A percentile compares a stretch with the other conserved stretches of the same genome.
Evolutionary conservation across 495 filamentous ascomycete genomes (phyloP).

Genomic region (Penicillium waksmanii): DNA sequence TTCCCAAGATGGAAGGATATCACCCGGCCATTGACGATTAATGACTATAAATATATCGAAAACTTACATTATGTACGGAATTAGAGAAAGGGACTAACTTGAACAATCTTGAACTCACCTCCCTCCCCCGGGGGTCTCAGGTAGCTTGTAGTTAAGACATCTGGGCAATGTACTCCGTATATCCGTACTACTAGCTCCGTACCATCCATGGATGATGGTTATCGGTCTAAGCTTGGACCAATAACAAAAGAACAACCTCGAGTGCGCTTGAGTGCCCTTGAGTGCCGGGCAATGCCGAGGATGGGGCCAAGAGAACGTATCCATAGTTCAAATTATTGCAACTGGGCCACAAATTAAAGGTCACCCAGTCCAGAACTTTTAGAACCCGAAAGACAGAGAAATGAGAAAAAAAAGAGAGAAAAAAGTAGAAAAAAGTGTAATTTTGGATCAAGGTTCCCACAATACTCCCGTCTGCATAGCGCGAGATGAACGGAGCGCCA

Average conservation of each 20-base stretch:
- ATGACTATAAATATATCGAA: slow-evolving; percentile 21
- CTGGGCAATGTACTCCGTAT: too few species aligned
- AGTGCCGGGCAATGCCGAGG: slow-evolving; percentile 1
- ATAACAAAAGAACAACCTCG: neutral
- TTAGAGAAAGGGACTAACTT: neutral
- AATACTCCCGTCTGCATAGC: too few species aligned
- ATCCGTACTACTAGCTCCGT: too few species aligned
- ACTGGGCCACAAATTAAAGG: neutral
- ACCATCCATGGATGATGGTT: neutral
- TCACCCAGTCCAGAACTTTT: neutral
- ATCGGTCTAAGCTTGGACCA: neutral
- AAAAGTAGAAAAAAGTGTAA: neutral
- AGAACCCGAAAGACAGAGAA: too few species aligned
- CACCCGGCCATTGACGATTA: slow-evolving; percentile 29
- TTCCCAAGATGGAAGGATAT: slow-evolving; percentile 5
- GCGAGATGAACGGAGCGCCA: slow-evolving; percentile 3
- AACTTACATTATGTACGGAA: neutral
- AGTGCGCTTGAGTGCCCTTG: too few species aligned
- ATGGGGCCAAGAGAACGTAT: slow-evolving; percentile 5
- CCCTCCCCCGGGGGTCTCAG: too few species aligned
- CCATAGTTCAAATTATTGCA: slow-evolving; percentile 6
- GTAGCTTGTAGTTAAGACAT: too few species aligned
- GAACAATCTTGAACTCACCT: neutral
- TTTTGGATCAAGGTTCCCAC: neutral
- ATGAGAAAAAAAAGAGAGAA: neutral